These are phyloP conservation scores for Vicia faba DNA, from an alignment of 306 rosid genomes.

Conservation along the genomic window DNA sequence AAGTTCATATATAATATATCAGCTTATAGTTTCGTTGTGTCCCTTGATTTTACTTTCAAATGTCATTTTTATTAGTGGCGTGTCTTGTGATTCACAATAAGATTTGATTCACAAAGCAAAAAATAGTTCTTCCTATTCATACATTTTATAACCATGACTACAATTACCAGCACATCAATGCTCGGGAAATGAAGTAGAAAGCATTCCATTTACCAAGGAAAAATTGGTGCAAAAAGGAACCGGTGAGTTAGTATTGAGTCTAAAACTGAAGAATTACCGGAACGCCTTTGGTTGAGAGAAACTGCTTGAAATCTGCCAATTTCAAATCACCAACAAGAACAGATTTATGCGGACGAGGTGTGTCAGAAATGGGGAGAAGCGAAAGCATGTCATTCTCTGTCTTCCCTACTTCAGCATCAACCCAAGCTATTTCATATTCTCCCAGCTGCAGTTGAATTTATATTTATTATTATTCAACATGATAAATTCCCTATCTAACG, in stretches of 20 bases:
- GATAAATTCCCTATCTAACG: neutral
- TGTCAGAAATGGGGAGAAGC: slow-evolving; percentile 67
- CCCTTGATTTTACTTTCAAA: neutral
- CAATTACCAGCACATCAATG: neutral
- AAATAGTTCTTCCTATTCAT: neutral
- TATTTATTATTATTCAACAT: slow-evolving; percentile 32
- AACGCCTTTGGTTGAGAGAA: slow-evolving; percentile 81
- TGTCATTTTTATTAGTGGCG: neutral
- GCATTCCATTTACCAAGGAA: neutral
- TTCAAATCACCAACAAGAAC: slow-evolving; percentile 93
- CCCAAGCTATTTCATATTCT: slow-evolving; percentile 93
- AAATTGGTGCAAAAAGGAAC: neutral
- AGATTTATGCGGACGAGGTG: slow-evolving; percentile 75
- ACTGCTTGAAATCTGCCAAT: slow-evolving; percentile 93
- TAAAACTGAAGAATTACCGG: slow-evolving; percentile 58
- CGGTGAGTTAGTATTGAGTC: neutral
- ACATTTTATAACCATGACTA: neutral
- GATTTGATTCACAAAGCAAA: neutral
- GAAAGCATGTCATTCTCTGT: slow-evolving; percentile 61
- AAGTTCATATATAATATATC: neutral
- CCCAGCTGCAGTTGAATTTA: slow-evolving; percentile 64
- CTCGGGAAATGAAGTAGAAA: slow-evolving; percentile 20
- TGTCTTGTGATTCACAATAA: neutral
- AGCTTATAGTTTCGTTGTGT: neutral
- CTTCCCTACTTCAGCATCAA: slow-evolving; percentile 82